phyloP scores from a whole-genome alignment of 2,329 filamentous ascomycete genomes.

The Sporothrix variecibatus region DNA sequence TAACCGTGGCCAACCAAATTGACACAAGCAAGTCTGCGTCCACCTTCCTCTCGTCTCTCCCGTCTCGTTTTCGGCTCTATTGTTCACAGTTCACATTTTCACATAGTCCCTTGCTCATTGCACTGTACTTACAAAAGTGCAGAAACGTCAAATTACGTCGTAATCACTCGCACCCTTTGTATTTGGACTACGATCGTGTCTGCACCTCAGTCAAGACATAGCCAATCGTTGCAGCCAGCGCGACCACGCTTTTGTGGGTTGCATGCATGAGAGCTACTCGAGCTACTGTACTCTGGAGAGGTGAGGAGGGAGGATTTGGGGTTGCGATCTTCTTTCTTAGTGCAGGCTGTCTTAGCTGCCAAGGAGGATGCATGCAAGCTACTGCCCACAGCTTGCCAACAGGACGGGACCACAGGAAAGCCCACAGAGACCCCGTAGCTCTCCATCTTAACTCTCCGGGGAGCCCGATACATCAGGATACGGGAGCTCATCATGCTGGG shows the following conservation, averaged over 20 bases:
- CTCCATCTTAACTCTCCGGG: neutral
- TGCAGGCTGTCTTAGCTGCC: neutral
- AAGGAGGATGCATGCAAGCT: constrained; percentile 6
- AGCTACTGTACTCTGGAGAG: neutral
- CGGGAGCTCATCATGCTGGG: neutral
- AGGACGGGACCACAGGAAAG: neutral
- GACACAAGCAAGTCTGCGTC: neutral
- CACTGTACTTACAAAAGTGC: neutral
- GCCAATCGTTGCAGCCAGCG: neutral
- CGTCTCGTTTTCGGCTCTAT: neutral
- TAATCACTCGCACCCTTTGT: neutral
- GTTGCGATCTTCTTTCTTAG: neutral
- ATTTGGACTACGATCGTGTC: neutral
- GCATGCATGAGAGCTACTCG: neutral
- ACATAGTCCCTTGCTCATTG: neutral
- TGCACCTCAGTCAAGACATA: neutral
- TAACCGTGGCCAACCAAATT: neutral
- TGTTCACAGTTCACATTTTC: neutral
- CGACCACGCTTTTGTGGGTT: constrained; percentile 1
- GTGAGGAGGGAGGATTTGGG: neutral
- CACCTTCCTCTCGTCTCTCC: neutral
- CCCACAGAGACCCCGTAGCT: neutral
- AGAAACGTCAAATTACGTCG: neutral
- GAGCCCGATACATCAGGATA: constrained; percentile 6
- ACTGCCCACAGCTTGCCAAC: neutral